These are phyloP conservation scores for Scenedesmus sp. DNA, from an alignment of 163 green algal genomes.

Conservation along the genomic window DNA sequence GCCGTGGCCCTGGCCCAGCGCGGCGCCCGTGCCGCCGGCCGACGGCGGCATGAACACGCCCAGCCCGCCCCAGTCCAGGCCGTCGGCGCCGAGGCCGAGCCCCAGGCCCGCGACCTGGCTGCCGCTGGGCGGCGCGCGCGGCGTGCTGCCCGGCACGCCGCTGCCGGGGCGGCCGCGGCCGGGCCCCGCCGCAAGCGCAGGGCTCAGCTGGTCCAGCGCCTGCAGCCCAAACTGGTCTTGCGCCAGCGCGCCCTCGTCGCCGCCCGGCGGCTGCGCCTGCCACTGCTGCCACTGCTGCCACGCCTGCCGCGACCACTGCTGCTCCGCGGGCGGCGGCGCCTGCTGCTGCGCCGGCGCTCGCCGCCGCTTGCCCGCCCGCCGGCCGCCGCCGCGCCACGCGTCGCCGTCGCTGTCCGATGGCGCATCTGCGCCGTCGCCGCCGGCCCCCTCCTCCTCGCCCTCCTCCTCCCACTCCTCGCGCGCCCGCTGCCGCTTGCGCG, in stretches of 20 bases:
- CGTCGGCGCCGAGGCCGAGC: background rate
- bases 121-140: too few relatives aligned
- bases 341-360: background rate
- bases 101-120: too few relatives aligned
- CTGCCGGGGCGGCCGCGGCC: slow-evolving; percentile 10
- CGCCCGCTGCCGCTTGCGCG: background rate
- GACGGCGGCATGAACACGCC: too few relatives aligned
- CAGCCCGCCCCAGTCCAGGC: background rate
- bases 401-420: too few relatives aligned
- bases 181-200: background rate
- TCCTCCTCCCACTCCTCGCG: background rate
- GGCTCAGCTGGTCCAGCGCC: slow-evolving; percentile 4
- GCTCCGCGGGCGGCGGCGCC: background rate
- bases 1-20: background rate
- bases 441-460: background rate
- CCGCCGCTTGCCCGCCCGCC: background rate
- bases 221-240: background rate
- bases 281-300: background rate
- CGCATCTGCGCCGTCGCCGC: too few relatives aligned
- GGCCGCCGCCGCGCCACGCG: too few relatives aligned
- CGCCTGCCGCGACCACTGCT: background rate
- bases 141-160: background rate
- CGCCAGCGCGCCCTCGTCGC: background rate
- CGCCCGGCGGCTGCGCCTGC: background rate
- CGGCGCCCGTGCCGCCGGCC: too few relatives aligned